Evolutionary conservation across 2,329 filamentous ascomycete species (phyloP), one percentile per base, ranked within the genome.

Genomic region (Penicillium brevicompactum): DNA sequence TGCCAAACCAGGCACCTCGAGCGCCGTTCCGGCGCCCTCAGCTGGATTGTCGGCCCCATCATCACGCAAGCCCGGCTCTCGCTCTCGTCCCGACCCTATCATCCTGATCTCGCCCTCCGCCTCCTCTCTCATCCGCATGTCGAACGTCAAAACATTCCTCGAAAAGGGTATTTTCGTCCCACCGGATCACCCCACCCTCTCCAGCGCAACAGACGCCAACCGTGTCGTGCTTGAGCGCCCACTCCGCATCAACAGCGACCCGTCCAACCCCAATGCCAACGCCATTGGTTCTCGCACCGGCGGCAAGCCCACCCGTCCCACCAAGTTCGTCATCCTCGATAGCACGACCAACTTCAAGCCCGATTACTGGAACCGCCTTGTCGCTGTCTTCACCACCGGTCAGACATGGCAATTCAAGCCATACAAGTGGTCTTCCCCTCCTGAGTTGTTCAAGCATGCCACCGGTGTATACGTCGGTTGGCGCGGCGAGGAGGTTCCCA

Each of bases 321-420:
- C 94, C 69, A 90, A 92, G 45, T 99, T 99, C 80, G 95, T 97
- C 70, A 86, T 99, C 38, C 93, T 97, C 51, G 94, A 99, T 73
- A 89, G 88, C 16, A 90, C 92, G 0, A 88, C 95, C 70, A 89
- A 94, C 73, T 99, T 99, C 83, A 96, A 96, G 74, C 94, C 94
- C 0, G 92, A 97, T 71, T 97, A 97, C 80, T 99, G 94, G 94
- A 88, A 88, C 67, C 87, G 92, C 49, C 89, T 99, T 6, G 94
- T 97, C 1, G 94, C 90, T 11, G 92, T 99, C 54, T 97, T 99
- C 77, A 99, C 94, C 0, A 99, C 94, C 0, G 94, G 94, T 32
- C 94, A 99, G 78, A 87, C 89, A 9, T 99, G 94, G 94, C 94
- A 99, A 76, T 99, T 99, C 79, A 96, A 97, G 78, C 90, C 87